Evolutionary conservation across 257 asterid species (phyloP), one percentile per base, ranked within the genome.

Genomic region (Petunia secreta): DNA sequence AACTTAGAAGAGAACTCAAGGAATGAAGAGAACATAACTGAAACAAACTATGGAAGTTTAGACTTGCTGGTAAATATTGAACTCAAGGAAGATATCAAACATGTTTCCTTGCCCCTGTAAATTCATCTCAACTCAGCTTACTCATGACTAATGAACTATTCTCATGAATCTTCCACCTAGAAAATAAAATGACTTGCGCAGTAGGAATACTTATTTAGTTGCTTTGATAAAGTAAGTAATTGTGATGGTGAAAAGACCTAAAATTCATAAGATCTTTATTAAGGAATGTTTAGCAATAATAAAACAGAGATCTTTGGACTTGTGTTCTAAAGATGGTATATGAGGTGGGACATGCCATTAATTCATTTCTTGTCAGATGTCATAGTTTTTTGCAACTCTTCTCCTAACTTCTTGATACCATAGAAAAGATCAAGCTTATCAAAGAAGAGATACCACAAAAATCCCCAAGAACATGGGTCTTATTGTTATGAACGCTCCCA

Each of bases 161-260:
- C 79, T 39, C 79, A 10, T 73, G 78, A 25, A 10, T 50, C 46
- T 73, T 52, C 78, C 52, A 15, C 64, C 34, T 3, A 40, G 4
- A 39, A 14, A 65, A 34, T 39, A 39, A 13, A 6, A 65, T 39
- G 52, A 6, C 16, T 65, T 40, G 74, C 52, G 39, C 74, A 40
- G 40, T 8, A 39, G 52, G 34, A 65, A 65, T 65, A 2, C 52
- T 65, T 14, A 65, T n/a, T 6, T 36, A n/a, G 74, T 65, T 65
- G 4, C 48, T 73, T 4, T 54, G 1, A 15, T 73, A 54, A 38
- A 48, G 9, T 16, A 48, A 44, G 43, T 52, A 75, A 75, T 75
- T 4, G n/a, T 43, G 64, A 1, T 53, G 46, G 46, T 75, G 34
- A 53, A 75, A 75, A 8, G 36, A 55, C 11, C 14, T 75, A 34